These are phyloP conservation scores for Colletotrichum neosansevieriae DNA, from an alignment of 2,329 filamentous ascomycete species.

Conservation along the genomic window DNA sequence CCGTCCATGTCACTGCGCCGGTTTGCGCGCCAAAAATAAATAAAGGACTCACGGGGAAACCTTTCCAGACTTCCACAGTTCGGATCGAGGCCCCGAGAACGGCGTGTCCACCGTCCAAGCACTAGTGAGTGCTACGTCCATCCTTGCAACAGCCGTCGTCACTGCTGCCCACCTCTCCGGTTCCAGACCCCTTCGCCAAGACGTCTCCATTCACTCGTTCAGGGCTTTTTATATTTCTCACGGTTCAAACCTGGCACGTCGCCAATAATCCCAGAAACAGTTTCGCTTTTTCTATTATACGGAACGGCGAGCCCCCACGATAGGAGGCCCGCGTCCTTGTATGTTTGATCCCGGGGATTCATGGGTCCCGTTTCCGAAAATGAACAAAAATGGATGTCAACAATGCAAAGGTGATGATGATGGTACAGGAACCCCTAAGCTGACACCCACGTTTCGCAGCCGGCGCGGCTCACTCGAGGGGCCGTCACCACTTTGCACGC, in stretches of 20 bases:
- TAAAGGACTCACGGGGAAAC: not conserved
- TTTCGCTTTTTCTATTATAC: conserved; percentile 38
- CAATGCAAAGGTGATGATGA: conserved; percentile 38
- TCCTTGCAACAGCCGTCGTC: not conserved
- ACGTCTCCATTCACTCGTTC: not conserved
- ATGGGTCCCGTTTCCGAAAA: conserved; percentile 26
- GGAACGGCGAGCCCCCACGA: conserved; percentile 19
- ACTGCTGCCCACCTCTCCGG: conserved; percentile 21
- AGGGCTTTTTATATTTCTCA: not conserved
- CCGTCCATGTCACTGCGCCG: conserved; percentile 27
- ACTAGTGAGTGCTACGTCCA: conserved; percentile 11
- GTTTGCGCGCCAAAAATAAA: conserved; percentile 4
- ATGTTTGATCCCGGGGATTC: conserved; percentile 20
- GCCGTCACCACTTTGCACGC: conserved; percentile 1
- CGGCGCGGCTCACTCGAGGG: conserved; percentile 7
- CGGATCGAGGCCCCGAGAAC: conserved; percentile 22
- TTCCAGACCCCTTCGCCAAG: conserved; percentile 3
- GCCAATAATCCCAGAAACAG: conserved; percentile 28
- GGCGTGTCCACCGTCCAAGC: conserved; percentile 19
- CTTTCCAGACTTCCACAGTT: conserved; percentile 19
- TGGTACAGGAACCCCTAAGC: conserved; percentile 32
- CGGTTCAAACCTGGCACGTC: conserved; percentile 16
- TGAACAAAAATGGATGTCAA: conserved; percentile 18
- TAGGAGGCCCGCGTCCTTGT: conserved; percentile 19
- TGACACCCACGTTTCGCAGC: conserved; percentile 8